Base-by-base conservation (phyloP, 495 filamentous ascomycete genomes). In the Hyphodiscus hymeniophilus region DNA sequence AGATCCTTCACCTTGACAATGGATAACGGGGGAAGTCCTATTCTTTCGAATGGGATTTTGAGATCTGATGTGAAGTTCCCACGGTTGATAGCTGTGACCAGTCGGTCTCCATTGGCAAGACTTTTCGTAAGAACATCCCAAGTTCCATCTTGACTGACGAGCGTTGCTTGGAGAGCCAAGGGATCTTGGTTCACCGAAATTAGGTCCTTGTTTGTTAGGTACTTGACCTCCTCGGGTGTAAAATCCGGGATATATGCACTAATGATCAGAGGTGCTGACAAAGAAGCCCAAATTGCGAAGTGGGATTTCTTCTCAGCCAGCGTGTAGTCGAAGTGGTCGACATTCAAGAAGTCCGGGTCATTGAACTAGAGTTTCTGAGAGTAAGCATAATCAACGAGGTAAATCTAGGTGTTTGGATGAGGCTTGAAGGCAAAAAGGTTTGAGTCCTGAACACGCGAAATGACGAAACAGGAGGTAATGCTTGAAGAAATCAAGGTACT, bases 181-280 rank as follows among this genome's bases (percentile, higher is more conserved):
- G 62, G 41, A 50, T 80, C 76, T 52, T 78, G 74, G 28, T 72
- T 72, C 35, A 70, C 66, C 0, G 61, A 59, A 21, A 79, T 66
- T 11, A 76, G 63, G 33, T 70, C 74, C 24, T 64, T 58, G 39
- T 76, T 74, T 21, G 59, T 66, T 3, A 74, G 44, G 30, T 56
- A 56, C 16, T 46, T 13, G 20, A 56, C 35, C 24, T 56, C 53
- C 16, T 42, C 43, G 18, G 34, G 32, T 1, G n/a, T 44, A 3
- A 56, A 43, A 15, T 30, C 39, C 2, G 48, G 43, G 12, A 56
- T 48, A 8, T 21, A 43, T 17, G 53, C 53, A 38, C 47, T 51
- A 20, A 56, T 51, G n/a, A 56, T 56, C 22, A 56, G 43, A 18
- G 53, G 53, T 13, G 53, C 53, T 11, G 53, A 56, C 10, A 56